Base-by-base conservation (phyloP, 441 rosid species). In the Brassica hybrid region DNA sequence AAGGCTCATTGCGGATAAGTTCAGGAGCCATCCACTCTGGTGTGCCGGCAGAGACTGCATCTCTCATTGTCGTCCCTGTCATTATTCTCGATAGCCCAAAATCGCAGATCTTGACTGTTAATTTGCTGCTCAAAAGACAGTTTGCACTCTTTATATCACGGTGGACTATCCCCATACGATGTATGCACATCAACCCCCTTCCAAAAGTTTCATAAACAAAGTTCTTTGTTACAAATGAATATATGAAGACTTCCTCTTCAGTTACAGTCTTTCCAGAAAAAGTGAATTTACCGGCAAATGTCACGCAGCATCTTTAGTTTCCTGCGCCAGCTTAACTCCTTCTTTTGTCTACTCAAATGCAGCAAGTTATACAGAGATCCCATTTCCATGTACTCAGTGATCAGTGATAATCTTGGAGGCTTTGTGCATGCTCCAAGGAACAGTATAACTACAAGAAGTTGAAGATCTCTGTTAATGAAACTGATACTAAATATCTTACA, bases 11-110 rank as follows among this genome's bases (percentile, higher is more conserved):
- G 9, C 38, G 38, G 38, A 34, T 34, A 34, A 96, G 98, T 70
- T 92, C 98, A 13, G 99, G 99, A 75, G 98, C 98, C 99, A 92
- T 96, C 98, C 99, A 96, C 79, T 92, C 97, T 1, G 97, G 98
- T 41, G 99, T 96, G 82, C 99, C 99, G 13, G 97, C 98, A 64
- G 95, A 88, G 21, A 94, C 88, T 16, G 91, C 73, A 82, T 91
- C 98, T 78, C 83, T 87, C 85, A 91, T 86, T 70, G 89, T 81
- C 45, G 74, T 75, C 12, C 85, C 87, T 4, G 87, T 83, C 97
- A 93, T 90, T 79, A 86, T 88, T 76, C 96, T 90, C 9, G 99
- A 91, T 11, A 95, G 93, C 78, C 99, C 98, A 74, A 95, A 93
- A 86, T 95, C 96, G 65, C 99, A 93, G 38, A 95, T 88, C 88